phyloP scores from a whole-genome alignment of 1,139 yeast species.

The Pichia kudriavzevii region DNA sequence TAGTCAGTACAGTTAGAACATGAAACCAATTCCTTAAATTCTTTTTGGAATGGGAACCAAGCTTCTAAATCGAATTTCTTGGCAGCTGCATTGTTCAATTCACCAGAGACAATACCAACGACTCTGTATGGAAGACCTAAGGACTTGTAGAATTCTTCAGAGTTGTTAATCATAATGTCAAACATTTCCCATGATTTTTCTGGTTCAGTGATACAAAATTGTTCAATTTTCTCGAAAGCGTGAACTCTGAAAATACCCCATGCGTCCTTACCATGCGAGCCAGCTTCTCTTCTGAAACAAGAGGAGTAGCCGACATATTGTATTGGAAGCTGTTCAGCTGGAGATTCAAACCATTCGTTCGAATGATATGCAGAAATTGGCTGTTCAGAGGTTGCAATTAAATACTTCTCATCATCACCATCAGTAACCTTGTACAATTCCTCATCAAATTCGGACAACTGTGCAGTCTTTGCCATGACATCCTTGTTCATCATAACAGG shows the following conservation, averaged over 20 bases:
- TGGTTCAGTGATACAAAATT: constrained; percentile 91
- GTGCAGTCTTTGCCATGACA: constrained; percentile 99
- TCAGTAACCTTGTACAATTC: constrained; percentile 94
- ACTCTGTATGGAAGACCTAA: constrained; percentile 93
- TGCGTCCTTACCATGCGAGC: constrained; percentile 98
- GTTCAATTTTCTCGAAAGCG: constrained; percentile 97
- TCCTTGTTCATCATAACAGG: constrained; percentile 99
- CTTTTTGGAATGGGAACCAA: constrained; percentile 99
- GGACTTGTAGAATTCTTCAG: constrained; percentile 91
- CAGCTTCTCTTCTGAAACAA: constrained; percentile 99
- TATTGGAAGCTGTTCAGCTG: constrained; percentile 92
- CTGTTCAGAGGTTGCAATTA: constrained; percentile 98
- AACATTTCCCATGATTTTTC: constrained; percentile 98
- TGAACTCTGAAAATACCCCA: constrained; percentile 99
- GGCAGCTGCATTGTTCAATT: constrained; percentile 97
- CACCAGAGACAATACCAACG: constrained; percentile 97
- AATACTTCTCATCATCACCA: constrained; percentile 94
- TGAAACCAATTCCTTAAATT: constrained; percentile 95
- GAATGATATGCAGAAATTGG: constrained; percentile 98
- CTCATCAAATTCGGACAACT: constrained; percentile 94
- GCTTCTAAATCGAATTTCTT: constrained; percentile 98
- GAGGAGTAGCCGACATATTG: constrained; percentile 97
- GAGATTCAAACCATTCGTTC: constrained; percentile 97
- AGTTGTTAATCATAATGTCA: constrained; percentile 82
- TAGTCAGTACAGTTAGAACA: constrained; percentile 99